Percentiles rank a stretch among this genome's conserved stretches.
These are phyloP conservation scores for Penicillium sp. DNA, from an alignment of 2,329 filamentous ascomycete genomes.

Conservation along the genomic window DNA sequence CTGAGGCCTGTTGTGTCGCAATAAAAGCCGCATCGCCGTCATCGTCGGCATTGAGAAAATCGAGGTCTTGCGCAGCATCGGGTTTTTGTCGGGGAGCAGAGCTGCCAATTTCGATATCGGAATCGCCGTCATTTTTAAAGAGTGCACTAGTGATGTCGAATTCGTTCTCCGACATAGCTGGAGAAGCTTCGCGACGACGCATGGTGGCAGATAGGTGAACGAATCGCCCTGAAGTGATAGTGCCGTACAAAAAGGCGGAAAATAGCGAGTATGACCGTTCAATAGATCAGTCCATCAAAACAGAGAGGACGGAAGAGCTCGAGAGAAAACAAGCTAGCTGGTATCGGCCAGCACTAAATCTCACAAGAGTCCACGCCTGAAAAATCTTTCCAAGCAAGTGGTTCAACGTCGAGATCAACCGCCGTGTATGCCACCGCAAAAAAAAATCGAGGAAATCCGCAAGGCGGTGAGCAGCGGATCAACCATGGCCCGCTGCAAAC, in stretches of 20 bases:
- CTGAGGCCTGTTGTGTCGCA: constrained; percentile 79
- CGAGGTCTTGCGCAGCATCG: constrained; percentile 38
- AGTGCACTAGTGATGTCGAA: constrained; percentile 84
- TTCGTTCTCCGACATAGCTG: constrained; percentile 83
- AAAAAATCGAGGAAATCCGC: constrained; percentile 21
- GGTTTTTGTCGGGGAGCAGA: constrained; percentile 53
- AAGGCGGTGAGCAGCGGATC: constrained; percentile 18
- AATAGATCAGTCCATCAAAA: constrained; percentile 6
- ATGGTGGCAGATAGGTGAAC: constrained; percentile 49
- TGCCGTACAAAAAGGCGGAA: constrained; percentile 13
- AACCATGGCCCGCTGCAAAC: constrained; percentile 22
- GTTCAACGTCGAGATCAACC: constrained; percentile 1
- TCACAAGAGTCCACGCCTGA: constrained; percentile 12
- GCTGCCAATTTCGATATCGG: constrained; percentile 41
- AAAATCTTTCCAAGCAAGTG: constrained; percentile 11
- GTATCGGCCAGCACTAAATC: background rate
- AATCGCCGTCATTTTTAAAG: constrained; percentile 61
- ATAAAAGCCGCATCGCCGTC: constrained; percentile 80
- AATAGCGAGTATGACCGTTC: constrained; percentile 14
- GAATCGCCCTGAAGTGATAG: constrained; percentile 10
- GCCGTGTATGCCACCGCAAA: constrained; percentile 14
- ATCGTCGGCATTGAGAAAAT: constrained; percentile 65
- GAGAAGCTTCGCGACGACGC: constrained; percentile 74
- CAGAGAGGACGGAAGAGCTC: background rate
- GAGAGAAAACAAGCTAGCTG: background rate